Evolutionary conservation across 2,329 filamentous ascomycete species (phyloP), one percentile per base, ranked within the genome.

Genomic region (Elsinoe ampelina): DNA sequence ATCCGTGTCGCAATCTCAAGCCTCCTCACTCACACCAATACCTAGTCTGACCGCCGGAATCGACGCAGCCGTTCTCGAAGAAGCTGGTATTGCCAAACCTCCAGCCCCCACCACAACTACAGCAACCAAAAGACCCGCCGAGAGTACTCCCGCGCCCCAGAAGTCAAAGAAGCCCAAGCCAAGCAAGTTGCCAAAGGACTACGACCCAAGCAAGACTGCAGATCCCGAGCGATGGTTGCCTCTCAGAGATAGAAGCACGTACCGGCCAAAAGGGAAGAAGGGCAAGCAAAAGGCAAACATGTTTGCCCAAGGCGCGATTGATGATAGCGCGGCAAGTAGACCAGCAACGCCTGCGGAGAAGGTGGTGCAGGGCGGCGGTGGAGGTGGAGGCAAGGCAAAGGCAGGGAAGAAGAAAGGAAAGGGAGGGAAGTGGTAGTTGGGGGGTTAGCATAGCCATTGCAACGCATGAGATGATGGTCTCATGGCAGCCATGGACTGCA

Each of bases 171-270:
- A 79, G 65, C 75, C 79, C 35, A 74, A 78, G 48, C 77, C 79
- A 67, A 80, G 76, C 57, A 81, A 81, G 63, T 75, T 87, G 65
- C 86, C 86, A 32, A 89, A 88, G 72, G 80, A 84, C 65, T 88
- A 82, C 66, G 87, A 89, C 58, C 80, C 87, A 54, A 82, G 79
- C 63, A 95, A 90, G 76, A 84, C 83, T 62, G 81, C 88, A 34
- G 93, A 98, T 70, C 85, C 89, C 0, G 93, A 98, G 72, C 80
- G 93, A 61, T 98, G 93, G 93, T 73, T 98, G 59, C 92, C 93
- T 11, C 77, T 97, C 65, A 84, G 87, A 54, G 93, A 98, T 69
- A 81, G 93, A 58, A 93, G 87, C 64, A 87, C 83, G 39, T 98
- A 95, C 72, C 78, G 87, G 48, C 90, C 91, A 6, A 95, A 93